Conservation (phyloP, 305 asterid species). For the Coffea humblotiana region DNA sequence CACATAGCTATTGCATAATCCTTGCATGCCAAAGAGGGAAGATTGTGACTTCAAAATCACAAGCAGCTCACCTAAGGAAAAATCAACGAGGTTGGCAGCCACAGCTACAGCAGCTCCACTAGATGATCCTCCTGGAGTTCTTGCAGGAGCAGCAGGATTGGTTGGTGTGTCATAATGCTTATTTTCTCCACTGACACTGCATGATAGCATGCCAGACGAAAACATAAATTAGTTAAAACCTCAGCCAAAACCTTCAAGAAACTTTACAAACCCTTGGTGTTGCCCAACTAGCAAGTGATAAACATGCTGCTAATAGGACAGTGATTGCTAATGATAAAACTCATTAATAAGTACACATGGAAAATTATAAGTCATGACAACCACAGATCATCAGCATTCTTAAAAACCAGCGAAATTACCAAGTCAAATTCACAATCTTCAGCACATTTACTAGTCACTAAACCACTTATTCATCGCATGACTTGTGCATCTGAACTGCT, state of each 20-base stretch:
- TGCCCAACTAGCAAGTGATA: background rate
- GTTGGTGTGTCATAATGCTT: conserved; percentile 88
- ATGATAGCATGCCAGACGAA: conserved; percentile 14
- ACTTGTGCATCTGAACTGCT: background rate
- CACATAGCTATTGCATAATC: background rate
- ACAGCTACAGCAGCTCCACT: conserved; percentile 99
- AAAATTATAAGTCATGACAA: background rate
- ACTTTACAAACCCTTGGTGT: background rate
- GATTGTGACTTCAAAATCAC: conserved; percentile 11
- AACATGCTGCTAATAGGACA: background rate
- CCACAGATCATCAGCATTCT: conserved; percentile 7
- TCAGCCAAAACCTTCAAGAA: background rate
- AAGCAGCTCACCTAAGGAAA: conserved; percentile 74
- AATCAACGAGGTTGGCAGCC: conserved; percentile 86
- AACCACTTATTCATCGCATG: background rate
- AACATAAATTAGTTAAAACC: conserved; percentile 7
- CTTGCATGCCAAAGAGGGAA: background rate
- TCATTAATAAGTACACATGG: background rate
- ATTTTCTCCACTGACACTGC: conserved; percentile 82
- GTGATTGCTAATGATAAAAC: background rate
- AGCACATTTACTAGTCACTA: background rate
- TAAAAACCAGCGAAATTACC: background rate
- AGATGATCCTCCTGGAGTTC: conserved; percentile 93
- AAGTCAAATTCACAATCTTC: background rate
- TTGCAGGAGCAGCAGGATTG: conserved; percentile 75